These are phyloP conservation scores for Neonectria magnoliae DNA, from an alignment of 2,329 filamentous ascomycete genomes.

Conservation along the genomic window DNA sequence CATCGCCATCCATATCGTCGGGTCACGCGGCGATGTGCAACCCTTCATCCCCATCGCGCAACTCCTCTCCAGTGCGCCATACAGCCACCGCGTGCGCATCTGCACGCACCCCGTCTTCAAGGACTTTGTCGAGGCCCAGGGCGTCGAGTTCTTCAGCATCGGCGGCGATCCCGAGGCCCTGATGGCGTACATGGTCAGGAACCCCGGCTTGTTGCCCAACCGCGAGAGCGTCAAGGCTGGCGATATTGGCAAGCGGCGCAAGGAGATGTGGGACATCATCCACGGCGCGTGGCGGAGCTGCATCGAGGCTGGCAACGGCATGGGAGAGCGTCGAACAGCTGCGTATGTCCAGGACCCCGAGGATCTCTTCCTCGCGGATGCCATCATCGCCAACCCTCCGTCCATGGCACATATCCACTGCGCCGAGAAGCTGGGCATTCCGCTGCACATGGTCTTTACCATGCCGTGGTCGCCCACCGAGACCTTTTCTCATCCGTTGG, in stretches of 20 bases:
- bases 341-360: conserved; percentile 37
- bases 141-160: conserved; percentile 66
- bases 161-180: conserved; percentile 64
- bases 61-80: conserved; percentile 45
- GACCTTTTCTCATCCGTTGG: conserved; percentile 40
- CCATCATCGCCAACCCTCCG: conserved; percentile 65
- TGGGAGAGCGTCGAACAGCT: conserved; percentile 41
- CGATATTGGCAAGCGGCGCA: conserved; percentile 48
- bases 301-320: conserved; percentile 49
- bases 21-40: conserved; percentile 53
- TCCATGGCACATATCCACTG: conserved; percentile 63
- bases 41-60: conserved; percentile 68
- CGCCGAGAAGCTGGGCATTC: conserved; percentile 59
- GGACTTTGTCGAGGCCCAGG: conserved; percentile 61
- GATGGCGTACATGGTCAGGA: conserved; percentile 55
- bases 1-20: conserved; percentile 48
- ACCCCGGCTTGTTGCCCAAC: conserved; percentile 51
- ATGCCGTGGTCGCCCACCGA: conserved; percentile 78
- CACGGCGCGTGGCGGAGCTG: conserved; percentile 50
- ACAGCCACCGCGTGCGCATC: conserved; percentile 65
- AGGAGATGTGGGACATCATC: conserved; percentile 51
- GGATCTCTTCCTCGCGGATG: conserved; percentile 62
- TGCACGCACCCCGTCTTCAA: conserved; percentile 66
- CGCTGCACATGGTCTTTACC: conserved; percentile 63
- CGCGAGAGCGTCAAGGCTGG: conserved; percentile 49